A percentile compares a stretch with the other conserved stretches of the same genome.
Evolutionary conservation across 1,284 basidiomycete genomes (phyloP).

Genomic region (Cryptococcus neoformans): DNA sequence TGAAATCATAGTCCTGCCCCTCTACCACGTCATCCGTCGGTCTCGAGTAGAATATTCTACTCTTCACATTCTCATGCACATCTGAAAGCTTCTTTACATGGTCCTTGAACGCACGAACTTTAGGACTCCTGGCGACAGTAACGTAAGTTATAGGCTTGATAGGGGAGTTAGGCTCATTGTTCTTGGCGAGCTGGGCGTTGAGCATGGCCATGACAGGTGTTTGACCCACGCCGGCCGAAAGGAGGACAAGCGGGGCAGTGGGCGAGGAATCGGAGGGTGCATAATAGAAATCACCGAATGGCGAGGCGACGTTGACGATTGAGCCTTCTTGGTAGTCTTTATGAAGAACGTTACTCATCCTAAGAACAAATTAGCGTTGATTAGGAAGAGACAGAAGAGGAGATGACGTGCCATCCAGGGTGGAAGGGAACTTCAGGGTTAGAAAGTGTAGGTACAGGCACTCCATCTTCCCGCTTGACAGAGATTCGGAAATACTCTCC

Average conservation of each 20-base stretch:
- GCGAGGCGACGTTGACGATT: conserved; percentile 27
- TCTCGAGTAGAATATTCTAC: conserved; percentile 21
- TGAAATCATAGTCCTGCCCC: conserved; percentile 14
- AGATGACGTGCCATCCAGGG: conserved; percentile 9
- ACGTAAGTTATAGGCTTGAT: conserved; percentile 12
- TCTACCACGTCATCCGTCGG: conserved; percentile 2
- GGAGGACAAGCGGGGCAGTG: conserved; percentile 29
- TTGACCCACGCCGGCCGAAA: conserved; percentile 39
- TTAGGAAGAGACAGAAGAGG: conserved; percentile 2
- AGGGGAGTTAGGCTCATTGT: background rate
- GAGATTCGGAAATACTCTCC: conserved; percentile 32
- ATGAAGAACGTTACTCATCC: conserved; percentile 26
- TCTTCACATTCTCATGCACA: conserved; percentile 18
- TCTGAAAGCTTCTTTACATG: conserved; percentile 12
- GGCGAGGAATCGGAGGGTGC: conserved; percentile 9
- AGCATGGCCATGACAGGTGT: conserved; percentile 39
- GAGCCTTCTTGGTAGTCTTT: conserved; percentile 22
- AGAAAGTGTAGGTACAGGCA: conserved; percentile 3
- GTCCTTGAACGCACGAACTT: conserved; percentile 14
- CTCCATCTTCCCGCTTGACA: conserved; percentile 30
- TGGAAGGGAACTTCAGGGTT: conserved; percentile 12
- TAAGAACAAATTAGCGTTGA: background rate
- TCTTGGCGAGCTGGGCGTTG: conserved; percentile 19
- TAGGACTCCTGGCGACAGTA: conserved; percentile 12
- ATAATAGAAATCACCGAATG: conserved; percentile 36